Conservation (phyloP, 495 filamentous ascomycete genomes). For the Melanomma pulvis-pyrius region DNA sequence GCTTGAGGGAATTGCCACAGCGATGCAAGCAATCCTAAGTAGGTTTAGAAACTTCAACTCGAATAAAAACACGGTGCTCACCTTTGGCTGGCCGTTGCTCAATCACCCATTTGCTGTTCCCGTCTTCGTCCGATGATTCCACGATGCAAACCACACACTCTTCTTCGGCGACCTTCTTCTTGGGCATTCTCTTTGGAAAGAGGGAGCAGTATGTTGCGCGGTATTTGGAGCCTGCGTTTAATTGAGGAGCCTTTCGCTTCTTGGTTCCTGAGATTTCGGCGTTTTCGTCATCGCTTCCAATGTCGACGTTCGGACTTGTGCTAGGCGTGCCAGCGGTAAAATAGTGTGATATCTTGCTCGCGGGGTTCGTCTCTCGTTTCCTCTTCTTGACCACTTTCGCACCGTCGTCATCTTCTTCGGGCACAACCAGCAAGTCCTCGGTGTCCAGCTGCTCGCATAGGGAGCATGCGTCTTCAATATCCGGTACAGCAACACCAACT, state of each 20-base stretch:
- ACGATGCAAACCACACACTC: slow-evolving; percentile 29
- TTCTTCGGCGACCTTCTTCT: slow-evolving; percentile 27
- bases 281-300: neutral
- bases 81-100: slow-evolving; percentile 33
- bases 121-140: neutral
- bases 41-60: neutral
- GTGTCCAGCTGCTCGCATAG: slow-evolving; percentile 29
- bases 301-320: neutral
- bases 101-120: slow-evolving; percentile 21
- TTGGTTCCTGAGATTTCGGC: neutral
- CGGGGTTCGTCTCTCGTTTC: slow-evolving; percentile 7
- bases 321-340: neutral
- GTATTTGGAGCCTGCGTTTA: neutral
- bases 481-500: neutral
- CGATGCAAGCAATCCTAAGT: slow-evolving; percentile 24
- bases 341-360: slow-evolving; percentile 25
- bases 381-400: slow-evolving; percentile 9
- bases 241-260: slow-evolving; percentile 3
- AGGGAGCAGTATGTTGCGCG: slow-evolving; percentile 20
- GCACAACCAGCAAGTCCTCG: slow-evolving; percentile 18
- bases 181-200: slow-evolving; percentile 29
- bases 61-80: slow-evolving; percentile 5
- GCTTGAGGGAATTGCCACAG: slow-evolving; percentile 34
- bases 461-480: slow-evolving; percentile 22
- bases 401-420: slow-evolving; percentile 9